phyloP scores from a whole-genome alignment of 257 asterid genomes.

The Osmanthus fragrans region DNA sequence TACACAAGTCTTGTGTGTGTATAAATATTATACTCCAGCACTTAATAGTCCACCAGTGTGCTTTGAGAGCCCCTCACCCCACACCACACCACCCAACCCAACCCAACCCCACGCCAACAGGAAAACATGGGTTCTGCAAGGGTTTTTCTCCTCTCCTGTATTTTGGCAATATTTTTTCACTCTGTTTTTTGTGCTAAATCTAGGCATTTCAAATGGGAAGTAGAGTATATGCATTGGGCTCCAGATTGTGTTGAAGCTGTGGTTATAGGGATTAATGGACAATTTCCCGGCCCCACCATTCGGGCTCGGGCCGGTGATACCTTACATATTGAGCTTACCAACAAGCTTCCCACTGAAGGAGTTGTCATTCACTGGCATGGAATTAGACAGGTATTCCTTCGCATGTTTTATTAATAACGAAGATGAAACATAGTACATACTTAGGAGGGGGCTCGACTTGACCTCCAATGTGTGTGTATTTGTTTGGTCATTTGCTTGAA shows the following conservation, averaged over 20 bases:
- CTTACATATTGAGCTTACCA: slow-evolving; percentile 56
- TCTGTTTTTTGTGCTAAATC: slow-evolving; percentile 8
- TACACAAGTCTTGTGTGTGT: background rate
- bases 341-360: slow-evolving; percentile 70
- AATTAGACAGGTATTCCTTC: slow-evolving; percentile 56
- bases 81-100: background rate
- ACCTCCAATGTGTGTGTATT: background rate
- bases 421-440: no score
- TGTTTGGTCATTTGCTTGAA: slow-evolving; percentile 11
- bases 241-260: slow-evolving; percentile 69
- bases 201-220: slow-evolving; percentile 63
- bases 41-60: background rate
- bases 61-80: background rate
- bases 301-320: slow-evolving; percentile 76
- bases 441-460: no score
- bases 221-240: slow-evolving; percentile 57
- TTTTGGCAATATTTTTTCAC: background rate
- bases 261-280: slow-evolving; percentile 67
- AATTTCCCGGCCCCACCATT: slow-evolving; percentile 82
- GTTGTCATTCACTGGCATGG: slow-evolving; percentile 92
- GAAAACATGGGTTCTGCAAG: background rate
- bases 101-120: background rate
- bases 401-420: no score
- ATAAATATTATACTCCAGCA: background rate
- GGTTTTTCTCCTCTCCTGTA: background rate